These are phyloP conservation scores for Ruellia speciosa DNA, from an alignment of 305 asterid species.

Conservation along the genomic window DNA sequence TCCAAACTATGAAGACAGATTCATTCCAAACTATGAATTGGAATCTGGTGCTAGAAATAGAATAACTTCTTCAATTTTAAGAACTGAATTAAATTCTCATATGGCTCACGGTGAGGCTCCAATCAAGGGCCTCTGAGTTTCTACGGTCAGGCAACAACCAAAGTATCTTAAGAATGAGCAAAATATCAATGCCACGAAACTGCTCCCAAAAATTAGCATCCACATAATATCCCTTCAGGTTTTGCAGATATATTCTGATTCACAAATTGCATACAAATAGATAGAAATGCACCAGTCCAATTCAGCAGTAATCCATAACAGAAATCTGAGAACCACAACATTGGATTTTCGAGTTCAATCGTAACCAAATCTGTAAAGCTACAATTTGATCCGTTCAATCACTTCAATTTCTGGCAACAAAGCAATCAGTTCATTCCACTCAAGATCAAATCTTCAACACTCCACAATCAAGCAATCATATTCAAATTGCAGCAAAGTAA, in stretches of 20 bases:
- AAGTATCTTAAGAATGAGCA: neutral
- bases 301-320: slow-evolving; percentile 5
- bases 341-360: slow-evolving; percentile 5
- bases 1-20: neutral
- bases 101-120: neutral
- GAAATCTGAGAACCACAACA: slow-evolving; percentile 10
- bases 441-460: neutral
- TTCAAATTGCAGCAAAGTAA: slow-evolving; percentile 7
- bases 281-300: neutral
- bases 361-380: slow-evolving; percentile 3
- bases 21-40: too few species aligned
- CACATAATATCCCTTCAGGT: neutral
- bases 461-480: neutral
- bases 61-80: neutral
- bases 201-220: neutral
- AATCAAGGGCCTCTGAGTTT: neutral
- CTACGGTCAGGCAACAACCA: neutral
- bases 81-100: neutral
- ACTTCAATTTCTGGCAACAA: slow-evolving; percentile 10
- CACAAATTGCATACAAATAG: neutral
- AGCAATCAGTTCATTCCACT: slow-evolving; percentile 1
- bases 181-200: neutral
- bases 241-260: too few species aligned
- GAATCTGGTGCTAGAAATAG: neutral
- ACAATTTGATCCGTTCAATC: neutral